Percentiles rank a stretch among this genome's conserved stretches.
These are phyloP conservation scores for Mycena latifolia DNA, from an alignment of 768 basidiomycete genomes.

Conservation along the genomic window DNA sequence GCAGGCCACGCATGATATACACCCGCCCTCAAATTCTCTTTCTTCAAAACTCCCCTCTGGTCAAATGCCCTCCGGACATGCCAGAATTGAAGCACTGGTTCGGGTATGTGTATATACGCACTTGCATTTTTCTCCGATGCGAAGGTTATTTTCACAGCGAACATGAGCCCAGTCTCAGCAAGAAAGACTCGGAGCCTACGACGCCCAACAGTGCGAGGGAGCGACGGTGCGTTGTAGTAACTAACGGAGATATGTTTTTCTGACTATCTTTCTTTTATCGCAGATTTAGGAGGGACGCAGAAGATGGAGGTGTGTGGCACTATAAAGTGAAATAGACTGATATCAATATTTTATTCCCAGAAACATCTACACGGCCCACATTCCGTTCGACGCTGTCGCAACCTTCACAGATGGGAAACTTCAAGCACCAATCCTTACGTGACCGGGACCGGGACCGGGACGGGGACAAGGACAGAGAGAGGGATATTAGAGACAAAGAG, in stretches of 20 bases:
- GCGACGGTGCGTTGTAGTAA: slow-evolving; percentile 64
- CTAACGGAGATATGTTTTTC: slow-evolving; percentile 25
- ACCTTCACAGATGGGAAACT: slow-evolving; percentile 94
- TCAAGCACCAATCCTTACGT: slow-evolving; percentile 88
- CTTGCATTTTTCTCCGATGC: slow-evolving; percentile 33
- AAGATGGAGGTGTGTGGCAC: slow-evolving; percentile 71
- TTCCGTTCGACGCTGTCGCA: slow-evolving; percentile 83
- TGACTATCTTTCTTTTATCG: slow-evolving; percentile 36
- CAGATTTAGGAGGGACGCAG: slow-evolving; percentile 83
- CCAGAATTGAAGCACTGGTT: slow-evolving; percentile 90
- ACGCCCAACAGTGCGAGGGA: slow-evolving; percentile 69
- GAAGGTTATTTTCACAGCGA: slow-evolving; percentile 56
- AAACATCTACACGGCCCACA: slow-evolving; percentile 69
- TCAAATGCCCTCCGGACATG: slow-evolving; percentile 80
- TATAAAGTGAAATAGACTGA: slow-evolving; percentile 14
- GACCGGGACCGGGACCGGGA: slow-evolving; percentile 71
- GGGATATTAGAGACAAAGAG: slow-evolving; percentile 79
- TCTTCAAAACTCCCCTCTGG: slow-evolving; percentile 81
- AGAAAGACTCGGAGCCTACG: slow-evolving; percentile 78
- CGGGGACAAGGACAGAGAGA: slow-evolving; percentile 64
- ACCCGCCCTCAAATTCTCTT: slow-evolving; percentile 75
- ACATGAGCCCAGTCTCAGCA: slow-evolving; percentile 73
- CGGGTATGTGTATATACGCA: slow-evolving; percentile 66
- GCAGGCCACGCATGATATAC: slow-evolving; percentile 70
- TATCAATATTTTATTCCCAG: slow-evolving; percentile 41